phyloP scores from a whole-genome alignment of 257 asterid genomes.

The Thymus quinquecostatus region DNA sequence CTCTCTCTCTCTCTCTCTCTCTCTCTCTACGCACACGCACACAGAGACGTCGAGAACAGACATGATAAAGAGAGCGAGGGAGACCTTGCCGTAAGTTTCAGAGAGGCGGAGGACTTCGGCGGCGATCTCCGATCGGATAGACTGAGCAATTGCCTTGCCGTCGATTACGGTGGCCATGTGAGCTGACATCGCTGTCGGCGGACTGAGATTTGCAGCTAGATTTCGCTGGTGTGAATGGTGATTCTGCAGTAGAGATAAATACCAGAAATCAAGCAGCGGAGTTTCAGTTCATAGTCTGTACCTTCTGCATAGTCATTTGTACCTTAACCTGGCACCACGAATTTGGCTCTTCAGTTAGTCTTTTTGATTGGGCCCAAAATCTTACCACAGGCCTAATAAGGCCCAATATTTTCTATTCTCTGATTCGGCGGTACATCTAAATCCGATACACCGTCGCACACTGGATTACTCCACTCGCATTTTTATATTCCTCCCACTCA shows the following conservation, averaged over 20 bases:
- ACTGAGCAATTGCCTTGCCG: conserved; percentile 78
- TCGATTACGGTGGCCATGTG: conserved; percentile 71
- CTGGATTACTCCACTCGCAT: conserved; percentile 1
- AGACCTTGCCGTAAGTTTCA: conserved; percentile 68
- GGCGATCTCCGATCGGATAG: conserved; percentile 75
- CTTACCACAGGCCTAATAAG: no score
- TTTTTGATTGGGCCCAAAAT: no score
- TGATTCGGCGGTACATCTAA: conserved; percentile 1
- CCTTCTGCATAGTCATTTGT: not conserved
- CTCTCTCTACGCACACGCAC: not conserved
- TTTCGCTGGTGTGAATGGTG: not conserved
- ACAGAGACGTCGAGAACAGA: no score
- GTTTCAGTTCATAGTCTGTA: not conserved
- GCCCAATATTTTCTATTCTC: no score
- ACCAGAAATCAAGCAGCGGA: not conserved
- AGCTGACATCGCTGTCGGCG: conserved; percentile 56
- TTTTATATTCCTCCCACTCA: conserved; percentile 28
- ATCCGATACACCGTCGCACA: not conserved
- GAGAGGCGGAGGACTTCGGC: conserved; percentile 61
- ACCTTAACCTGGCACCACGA: conserved; percentile 4
- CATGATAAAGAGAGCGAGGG: not conserved
- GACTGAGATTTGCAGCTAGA: not conserved
- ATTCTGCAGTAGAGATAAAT: conserved; percentile 10
- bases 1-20: not conserved
- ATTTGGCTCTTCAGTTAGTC: not conserved